A percentile compares a stretch with the other conserved stretches of the same genome.
Evolutionary conservation across 331 rosid genomes (phyloP).

Genomic region (Saraca asoca): DNA sequence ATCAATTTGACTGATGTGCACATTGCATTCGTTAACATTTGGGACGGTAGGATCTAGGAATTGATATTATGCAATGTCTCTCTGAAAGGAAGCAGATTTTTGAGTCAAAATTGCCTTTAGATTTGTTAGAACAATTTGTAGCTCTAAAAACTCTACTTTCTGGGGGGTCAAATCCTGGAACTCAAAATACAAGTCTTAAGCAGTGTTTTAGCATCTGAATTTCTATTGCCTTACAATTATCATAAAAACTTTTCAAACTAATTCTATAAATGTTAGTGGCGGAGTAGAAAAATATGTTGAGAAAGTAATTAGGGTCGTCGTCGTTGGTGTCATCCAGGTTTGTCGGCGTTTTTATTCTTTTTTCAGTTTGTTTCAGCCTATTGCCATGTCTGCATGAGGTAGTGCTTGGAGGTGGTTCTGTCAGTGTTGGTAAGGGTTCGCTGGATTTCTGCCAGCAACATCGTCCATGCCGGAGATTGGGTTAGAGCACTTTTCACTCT

Average conservation of each 20-base stretch:
- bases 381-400: no score
- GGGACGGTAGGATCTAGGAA: neutral
- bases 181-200: neutral
- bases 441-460: no score
- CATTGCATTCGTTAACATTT: neutral
- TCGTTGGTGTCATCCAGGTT: no score
- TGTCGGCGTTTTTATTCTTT: no score
- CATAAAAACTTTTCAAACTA: neutral
- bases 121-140: neutral
- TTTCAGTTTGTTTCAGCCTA: no score
- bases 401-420: no score
- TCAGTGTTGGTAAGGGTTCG: no score
- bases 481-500: no score
- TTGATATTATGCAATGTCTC: neutral
- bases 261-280: neutral
- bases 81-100: neutral
- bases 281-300: no score
- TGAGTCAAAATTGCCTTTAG: neutral
- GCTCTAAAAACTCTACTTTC: neutral
- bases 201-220: neutral
- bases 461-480: no score
- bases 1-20: neutral
- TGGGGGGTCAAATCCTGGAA: constrained; percentile 1
- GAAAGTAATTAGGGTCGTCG: no score
- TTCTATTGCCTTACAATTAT: neutral